A percentile compares a stretch with the other conserved stretches of the same genome.
Conservation (phyloP, 2,329 filamentous ascomycete species). For the Dothideomycetes sp. region DNA sequence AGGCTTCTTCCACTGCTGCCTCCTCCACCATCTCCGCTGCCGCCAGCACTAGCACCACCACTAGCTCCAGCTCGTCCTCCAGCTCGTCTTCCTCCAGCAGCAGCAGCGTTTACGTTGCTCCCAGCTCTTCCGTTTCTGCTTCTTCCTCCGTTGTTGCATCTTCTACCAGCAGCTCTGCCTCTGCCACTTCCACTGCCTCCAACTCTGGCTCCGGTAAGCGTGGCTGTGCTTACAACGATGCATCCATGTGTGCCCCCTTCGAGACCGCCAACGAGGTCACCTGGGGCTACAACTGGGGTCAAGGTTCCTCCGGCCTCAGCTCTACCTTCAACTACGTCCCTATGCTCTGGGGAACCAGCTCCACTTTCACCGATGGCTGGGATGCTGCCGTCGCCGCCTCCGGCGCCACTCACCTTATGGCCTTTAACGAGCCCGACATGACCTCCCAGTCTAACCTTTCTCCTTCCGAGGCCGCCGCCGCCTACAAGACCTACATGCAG, state of each 20-base stretch:
- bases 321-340: slow-evolving; percentile 49
- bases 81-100: neutral
- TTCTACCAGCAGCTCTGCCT: slow-evolving; percentile 13
- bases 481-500: slow-evolving; percentile 46
- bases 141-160: slow-evolving; percentile 13
- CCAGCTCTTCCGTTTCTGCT: slow-evolving; percentile 5
- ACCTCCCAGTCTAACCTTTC: slow-evolving; percentile 47
- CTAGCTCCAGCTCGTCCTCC: slow-evolving; percentile 3
- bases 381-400: slow-evolving; percentile 32
- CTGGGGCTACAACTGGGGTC: slow-evolving; percentile 63
- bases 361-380: slow-evolving; percentile 41
- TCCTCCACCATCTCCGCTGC: slow-evolving; percentile 5
- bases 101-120: slow-evolving; percentile 3
- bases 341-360: slow-evolving; percentile 45
- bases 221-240: slow-evolving; percentile 58
- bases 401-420: slow-evolving; percentile 48
- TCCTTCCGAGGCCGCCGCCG: slow-evolving; percentile 39
- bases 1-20: slow-evolving; percentile 1
- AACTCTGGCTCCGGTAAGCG: slow-evolving; percentile 41
- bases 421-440: slow-evolving; percentile 64
- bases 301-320: slow-evolving; percentile 28
- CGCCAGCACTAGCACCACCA: slow-evolving; percentile 1
- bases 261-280: slow-evolving; percentile 32
- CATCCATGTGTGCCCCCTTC: slow-evolving; percentile 42
- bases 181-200: slow-evolving; percentile 12